Conservation (phyloP, 352 stramenopile genomes). For the Pythium insidiosum region DNA sequence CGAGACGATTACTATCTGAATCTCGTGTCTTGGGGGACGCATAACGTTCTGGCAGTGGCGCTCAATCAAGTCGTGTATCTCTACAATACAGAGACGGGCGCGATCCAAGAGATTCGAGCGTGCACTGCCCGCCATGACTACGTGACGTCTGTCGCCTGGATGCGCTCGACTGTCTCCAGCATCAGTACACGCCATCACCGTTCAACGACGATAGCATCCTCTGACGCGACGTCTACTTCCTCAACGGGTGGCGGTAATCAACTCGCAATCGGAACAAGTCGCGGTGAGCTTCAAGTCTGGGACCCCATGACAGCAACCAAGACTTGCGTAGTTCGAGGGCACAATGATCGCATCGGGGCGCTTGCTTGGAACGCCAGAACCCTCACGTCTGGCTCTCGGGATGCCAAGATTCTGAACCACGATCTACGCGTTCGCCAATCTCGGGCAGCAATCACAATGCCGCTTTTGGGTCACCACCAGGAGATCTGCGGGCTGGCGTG, state of each 20-base stretch:
- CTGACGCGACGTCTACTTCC: too few relatives aligned
- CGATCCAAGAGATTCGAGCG: constrained; percentile 86
- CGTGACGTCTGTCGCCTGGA: constrained; percentile 92
- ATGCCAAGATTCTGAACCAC: constrained; percentile 82
- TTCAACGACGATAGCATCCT: too few relatives aligned
- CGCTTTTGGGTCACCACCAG: constrained; percentile 81
- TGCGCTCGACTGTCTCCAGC: constrained; percentile 36
- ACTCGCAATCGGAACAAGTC: constrained; percentile 90
- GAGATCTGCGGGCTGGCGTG: constrained; percentile 95
- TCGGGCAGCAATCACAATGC: neutral
- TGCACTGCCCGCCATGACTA: constrained; percentile 74
- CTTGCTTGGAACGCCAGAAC: constrained; percentile 90
- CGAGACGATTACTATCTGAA: constrained; percentile 98
- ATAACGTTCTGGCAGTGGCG: constrained; percentile 93
- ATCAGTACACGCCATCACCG: too few relatives aligned
- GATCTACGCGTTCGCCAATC: constrained; percentile 19
- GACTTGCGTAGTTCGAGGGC: constrained; percentile 86
- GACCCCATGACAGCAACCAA: constrained; percentile 80
- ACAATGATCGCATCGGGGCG: constrained; percentile 83
- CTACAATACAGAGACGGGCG: constrained; percentile 88
- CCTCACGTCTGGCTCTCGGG: constrained; percentile 86
- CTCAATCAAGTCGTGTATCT: constrained; percentile 93
- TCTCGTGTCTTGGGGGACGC: constrained; percentile 91
- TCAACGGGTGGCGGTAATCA: constrained; percentile 43
- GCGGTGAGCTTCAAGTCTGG: constrained; percentile 92